Base-by-base conservation (phyloP, 768 basidiomycete species). In the Mycena capillaripes region DNA sequence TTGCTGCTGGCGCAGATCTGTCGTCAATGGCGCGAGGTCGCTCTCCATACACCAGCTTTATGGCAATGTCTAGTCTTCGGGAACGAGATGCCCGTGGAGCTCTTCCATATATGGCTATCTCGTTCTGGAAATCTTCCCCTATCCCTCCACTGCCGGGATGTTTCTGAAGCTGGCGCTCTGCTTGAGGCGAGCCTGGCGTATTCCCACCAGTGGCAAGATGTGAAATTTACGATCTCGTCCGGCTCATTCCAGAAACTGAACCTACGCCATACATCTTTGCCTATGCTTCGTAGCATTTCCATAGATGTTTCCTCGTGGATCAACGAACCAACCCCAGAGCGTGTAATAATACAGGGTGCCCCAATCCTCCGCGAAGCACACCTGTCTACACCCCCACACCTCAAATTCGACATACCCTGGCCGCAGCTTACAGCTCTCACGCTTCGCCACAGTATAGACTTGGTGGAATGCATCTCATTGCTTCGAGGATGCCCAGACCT, bases 121-220 rank as follows among this genome's bases (percentile, higher is more conserved):
- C 61, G 69, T 12, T 12, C 56, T 9, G 62, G 69, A 34, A 25
- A 19, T 25, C 10, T 59, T 16, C 69, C 69, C 10, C 14, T 64
- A 7, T 12, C 29, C 4, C 5, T 70, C 1, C 27, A 50, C n/a
- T 40, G 62, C 38, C 3, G 27, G 21, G 27, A 40, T n/a, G 42
- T 8, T 10, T 25, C 56, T 16, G 30, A 21, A 6, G 34, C 62
- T 21, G 32, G 6, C 11, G 7, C 62, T 14, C 34, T 70, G 3
- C 14, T 70, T 40, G 62, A 46, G 21, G 32, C 46, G 1, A 30
- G 25, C 48, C 46, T 70, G 1, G 12, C 23, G 44, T 36, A 58
- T 23, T 25, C 62, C 2, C 44, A 64, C 29, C 62, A 12, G 3
- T 70, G 62, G 69, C 48, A 59, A 44, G 46, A 70, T 25, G 25